Evolutionary conservation across 345 rosid genomes (phyloP).

Genomic region (Punica granatum): DNA sequence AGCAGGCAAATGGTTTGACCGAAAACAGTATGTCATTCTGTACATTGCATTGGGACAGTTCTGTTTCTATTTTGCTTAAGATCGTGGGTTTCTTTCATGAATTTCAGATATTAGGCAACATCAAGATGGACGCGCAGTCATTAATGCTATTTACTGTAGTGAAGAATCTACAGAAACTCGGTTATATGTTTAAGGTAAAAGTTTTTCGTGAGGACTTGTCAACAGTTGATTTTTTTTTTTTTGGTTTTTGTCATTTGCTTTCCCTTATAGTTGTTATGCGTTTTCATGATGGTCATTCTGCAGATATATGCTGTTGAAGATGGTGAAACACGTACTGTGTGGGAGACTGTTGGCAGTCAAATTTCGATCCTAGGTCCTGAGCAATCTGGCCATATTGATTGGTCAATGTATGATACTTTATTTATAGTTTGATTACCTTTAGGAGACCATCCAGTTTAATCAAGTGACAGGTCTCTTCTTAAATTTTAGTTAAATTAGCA

Average conservation of each 20-base stretch:
- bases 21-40: not conserved
- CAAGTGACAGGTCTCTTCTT: not conserved
- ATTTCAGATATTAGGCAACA: conserved; percentile 70
- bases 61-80: not conserved
- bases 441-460: not conserved
- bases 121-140: conserved; percentile 59
- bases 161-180: conserved; percentile 76
- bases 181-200: conserved; percentile 66
- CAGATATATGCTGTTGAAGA: conserved; percentile 63
- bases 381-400: conserved; percentile 53
- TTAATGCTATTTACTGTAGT: conserved; percentile 70
- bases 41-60: not conserved
- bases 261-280: conserved; percentile 6
- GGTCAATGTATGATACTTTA: conserved; percentile 60
- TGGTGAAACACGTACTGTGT: conserved; percentile 48
- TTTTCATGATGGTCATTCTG: conserved; percentile 19
- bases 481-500: conserved; percentile 5
- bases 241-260: not conserved
- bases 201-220: conserved; percentile 10
- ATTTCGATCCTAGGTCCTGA: conserved; percentile 43
- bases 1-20: not conserved
- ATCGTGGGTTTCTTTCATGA: not conserved
- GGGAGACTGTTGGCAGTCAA: conserved; percentile 57
- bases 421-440: conserved; percentile 4
- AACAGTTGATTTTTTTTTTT: not conserved